phyloP scores from a whole-genome alignment of 164 flowering plant genomes.

The Vitis riparia region DNA sequence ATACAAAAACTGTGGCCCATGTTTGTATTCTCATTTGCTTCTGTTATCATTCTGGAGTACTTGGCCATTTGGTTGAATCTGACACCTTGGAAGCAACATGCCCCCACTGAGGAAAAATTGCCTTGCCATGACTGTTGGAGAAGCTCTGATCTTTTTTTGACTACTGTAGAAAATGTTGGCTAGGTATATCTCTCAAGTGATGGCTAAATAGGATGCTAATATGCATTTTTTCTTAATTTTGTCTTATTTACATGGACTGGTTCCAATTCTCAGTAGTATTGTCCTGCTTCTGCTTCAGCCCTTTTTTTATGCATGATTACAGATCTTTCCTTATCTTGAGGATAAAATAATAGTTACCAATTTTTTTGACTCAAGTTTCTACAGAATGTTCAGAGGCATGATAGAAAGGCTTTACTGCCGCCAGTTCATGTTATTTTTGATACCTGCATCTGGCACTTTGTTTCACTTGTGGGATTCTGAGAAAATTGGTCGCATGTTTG shows the following conservation, averaged over 20 bases:
- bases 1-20: slow-evolving; percentile 71
- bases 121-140: slow-evolving; percentile 79
- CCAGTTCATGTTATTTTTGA: too few relatives aligned
- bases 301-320: not conserved
- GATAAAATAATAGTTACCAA: not conserved
- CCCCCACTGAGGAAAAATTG: slow-evolving; percentile 21
- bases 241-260: not conserved
- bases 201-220: slow-evolving; percentile 5
- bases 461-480: too few relatives aligned
- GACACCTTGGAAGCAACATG: slow-evolving; percentile 26
- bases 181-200: slow-evolving; percentile 49
- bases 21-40: slow-evolving; percentile 61
- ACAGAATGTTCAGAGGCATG: too few relatives aligned
- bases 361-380: too few relatives aligned
- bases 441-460: not conserved
- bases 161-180: slow-evolving; percentile 70
- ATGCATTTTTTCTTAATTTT: not conserved
- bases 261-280: not conserved
- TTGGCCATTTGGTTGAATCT: slow-evolving; percentile 57
- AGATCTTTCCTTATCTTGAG: slow-evolving; percentile 1
- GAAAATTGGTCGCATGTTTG: not conserved
- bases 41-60: slow-evolving; percentile 61
- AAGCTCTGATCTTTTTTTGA: slow-evolving; percentile 36
- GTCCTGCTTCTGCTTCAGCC: not conserved
- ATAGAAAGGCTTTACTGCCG: too few relatives aligned